Evolutionary conservation across 2,329 filamentous ascomycete species (phyloP), one percentile per base, ranked within the genome.

Genomic region (Kalmusia sp.): DNA sequence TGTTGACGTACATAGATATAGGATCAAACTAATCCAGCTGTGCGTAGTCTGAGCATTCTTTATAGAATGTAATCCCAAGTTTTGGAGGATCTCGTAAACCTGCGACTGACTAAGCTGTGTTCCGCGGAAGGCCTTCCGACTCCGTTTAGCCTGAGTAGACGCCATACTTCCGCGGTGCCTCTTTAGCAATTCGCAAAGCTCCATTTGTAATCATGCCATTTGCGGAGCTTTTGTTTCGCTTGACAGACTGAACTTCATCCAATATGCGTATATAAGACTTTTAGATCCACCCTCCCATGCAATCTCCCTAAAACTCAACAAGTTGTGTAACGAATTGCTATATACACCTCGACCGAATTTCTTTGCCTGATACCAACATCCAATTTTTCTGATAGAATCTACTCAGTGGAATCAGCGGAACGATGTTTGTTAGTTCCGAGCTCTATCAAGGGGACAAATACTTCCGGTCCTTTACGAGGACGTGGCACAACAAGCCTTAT

Each of bases 401-500:
- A 25, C 24, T 21, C 8, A 34, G 7, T 44, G 33, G 28, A 21
- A 41, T 11, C 31, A 22, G 27, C 47, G 21, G 40, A 54, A 54
- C 33, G 14, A 54, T 47, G 40, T 25, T 12, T 37, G 47, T 19
- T 34, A 50, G 35, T 31, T 5, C 28, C 33, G 52, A 41, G n/a
- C 52, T 48, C 28, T 38, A 55, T 40, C 48, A 38, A 30, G 52
- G 52, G 48, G 48, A 57, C 43, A 35, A 51, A 49, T 51, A 54
- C 44, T 50, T 41, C 28, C 34, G 37, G 28, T 76, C 73, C 17
- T 74, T 74, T 57, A 79, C 77, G 41, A 55, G 62, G 49, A 73
- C 59, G 3, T 75, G 66, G 58, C 76, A 76, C 59, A 65, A 59
- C 11, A 63, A 66, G 17, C 61, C 70, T 3, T 73, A 78, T 51